A percentile compares a stretch with the other conserved stretches of the same genome.
Conservation (phyloP, 1,284 basidiomycete species). For the Microbotryum scabiosae region DNA sequence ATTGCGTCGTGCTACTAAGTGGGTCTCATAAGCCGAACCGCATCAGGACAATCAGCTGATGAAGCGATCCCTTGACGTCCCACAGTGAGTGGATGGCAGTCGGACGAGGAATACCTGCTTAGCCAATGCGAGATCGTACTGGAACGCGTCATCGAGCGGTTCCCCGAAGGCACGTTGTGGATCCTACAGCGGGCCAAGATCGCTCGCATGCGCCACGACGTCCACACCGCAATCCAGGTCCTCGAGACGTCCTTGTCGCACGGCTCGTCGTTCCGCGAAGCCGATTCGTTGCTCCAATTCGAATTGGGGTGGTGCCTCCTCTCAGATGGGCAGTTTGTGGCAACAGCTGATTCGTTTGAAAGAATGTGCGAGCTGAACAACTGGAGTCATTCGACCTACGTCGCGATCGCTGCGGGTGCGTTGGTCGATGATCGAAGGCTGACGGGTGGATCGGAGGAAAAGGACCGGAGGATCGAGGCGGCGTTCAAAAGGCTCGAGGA, state of each 20-base stretch:
- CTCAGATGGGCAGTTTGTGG: constrained; percentile 18
- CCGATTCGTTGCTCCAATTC: constrained; percentile 32
- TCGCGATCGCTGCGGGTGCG: constrained; percentile 26
- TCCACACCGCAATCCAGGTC: constrained; percentile 19
- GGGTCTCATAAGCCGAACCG: neutral
- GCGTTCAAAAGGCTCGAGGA: constrained; percentile 21
- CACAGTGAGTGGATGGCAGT: constrained; percentile 33
- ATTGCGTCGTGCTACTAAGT: constrained; percentile 31
- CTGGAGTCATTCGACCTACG: constrained; percentile 32
- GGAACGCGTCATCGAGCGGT: constrained; percentile 15
- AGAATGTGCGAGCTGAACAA: constrained; percentile 29
- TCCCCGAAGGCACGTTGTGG: constrained; percentile 33
- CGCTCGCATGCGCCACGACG: constrained; percentile 17
- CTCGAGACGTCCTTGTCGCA: constrained; percentile 16
- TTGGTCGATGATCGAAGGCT: constrained; percentile 22
- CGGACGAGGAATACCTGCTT: constrained; percentile 24
- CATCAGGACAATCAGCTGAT: neutral
- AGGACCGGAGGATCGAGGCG: constrained; percentile 11
- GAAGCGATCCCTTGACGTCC: too few species aligned
- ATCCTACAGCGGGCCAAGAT: constrained; percentile 32
- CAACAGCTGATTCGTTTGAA: constrained; percentile 25
- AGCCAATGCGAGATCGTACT: constrained; percentile 13
- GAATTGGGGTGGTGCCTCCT: constrained; percentile 33
- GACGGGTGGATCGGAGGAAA: constrained; percentile 4
- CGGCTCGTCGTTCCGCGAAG: constrained; percentile 29